A percentile compares a stretch with the other conserved stretches of the same genome.
These are phyloP conservation scores for Murraya koenigii DNA, from an alignment of 345 rosid genomes.

Conservation along the genomic window DNA sequence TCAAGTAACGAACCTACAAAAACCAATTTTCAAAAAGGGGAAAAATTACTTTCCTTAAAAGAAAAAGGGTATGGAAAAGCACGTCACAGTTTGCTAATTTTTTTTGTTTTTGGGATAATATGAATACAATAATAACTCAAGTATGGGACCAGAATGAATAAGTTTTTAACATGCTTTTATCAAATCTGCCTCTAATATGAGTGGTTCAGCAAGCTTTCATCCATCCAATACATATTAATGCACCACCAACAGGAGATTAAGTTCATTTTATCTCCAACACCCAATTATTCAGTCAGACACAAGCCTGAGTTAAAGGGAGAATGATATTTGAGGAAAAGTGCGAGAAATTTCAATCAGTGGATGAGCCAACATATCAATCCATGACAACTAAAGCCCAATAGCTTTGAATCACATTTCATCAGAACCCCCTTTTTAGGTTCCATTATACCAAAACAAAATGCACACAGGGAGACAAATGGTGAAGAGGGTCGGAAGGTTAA, in stretches of 20 bases:
- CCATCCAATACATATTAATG: neutral
- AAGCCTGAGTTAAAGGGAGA: neutral
- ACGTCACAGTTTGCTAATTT: too few species aligned
- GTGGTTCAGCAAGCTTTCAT: neutral
- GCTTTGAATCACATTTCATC: neutral
- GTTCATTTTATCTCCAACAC: neutral
- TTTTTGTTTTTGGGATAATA: neutral
- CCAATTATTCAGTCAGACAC: neutral
- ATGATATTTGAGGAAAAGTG: neutral
- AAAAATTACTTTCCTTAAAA: neutral
- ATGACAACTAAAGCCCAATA: neutral
- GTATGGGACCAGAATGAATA: neutral
- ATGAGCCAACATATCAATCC: neutral
- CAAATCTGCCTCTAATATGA: neutral
- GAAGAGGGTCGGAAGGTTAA: neutral
- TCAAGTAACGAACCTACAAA: slow-evolving; percentile 50
- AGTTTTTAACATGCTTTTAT: neutral
- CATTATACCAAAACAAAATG: neutral
- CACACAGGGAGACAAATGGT: neutral
- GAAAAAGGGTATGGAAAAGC: neutral
- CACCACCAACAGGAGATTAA: neutral
- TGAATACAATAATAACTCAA: neutral
- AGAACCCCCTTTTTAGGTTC: neutral
- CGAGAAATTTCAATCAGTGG: neutral
- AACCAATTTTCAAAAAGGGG: neutral